Percentiles rank a stretch among this genome's conserved stretches.
Conservation (phyloP, 2,329 filamentous ascomycete species). For the Exophiala spinifera region DNA sequence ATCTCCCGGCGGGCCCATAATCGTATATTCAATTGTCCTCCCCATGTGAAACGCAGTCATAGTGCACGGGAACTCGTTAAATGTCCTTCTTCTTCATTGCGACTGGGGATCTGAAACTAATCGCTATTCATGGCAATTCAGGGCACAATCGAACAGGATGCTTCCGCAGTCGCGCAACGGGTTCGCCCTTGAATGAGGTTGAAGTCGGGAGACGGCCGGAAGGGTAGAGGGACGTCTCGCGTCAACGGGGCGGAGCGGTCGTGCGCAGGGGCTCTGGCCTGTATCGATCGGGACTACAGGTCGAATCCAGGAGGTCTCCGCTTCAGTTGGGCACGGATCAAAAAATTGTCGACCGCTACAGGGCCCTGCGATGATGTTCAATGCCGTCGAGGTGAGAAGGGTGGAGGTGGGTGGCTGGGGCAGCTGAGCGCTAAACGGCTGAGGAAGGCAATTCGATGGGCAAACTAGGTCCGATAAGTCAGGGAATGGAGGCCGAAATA, state of each 20-base stretch:
- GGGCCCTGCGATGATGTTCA: neutral
- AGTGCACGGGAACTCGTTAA: slow-evolving; percentile 1
- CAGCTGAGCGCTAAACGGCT: neutral
- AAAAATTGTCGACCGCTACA: neutral
- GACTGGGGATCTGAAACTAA: slow-evolving; percentile 1
- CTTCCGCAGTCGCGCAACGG: neutral
- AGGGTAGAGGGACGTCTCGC: slow-evolving; percentile 13
- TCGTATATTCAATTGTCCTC: slow-evolving; percentile 23
- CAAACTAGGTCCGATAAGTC: too few relatives aligned
- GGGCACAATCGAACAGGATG: neutral
- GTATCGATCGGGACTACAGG: neutral
- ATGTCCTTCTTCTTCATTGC: slow-evolving; percentile 17
- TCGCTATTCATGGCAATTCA: neutral
- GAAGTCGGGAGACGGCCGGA: slow-evolving; percentile 6
- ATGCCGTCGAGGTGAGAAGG: neutral
- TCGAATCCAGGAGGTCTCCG: neutral
- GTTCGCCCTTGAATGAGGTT: neutral
- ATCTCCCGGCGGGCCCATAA: slow-evolving; percentile 20
- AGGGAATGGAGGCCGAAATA: too few relatives aligned
- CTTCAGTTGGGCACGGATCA: neutral
- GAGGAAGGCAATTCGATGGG: too few relatives aligned
- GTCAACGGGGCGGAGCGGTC: slow-evolving; percentile 3
- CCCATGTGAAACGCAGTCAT: slow-evolving; percentile 11
- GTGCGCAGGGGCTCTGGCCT: slow-evolving; percentile 1
- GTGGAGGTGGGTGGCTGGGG: neutral